phyloP scores from a whole-genome alignment of 768 basidiomycete species.

The Termitomyces sp. region DNA sequence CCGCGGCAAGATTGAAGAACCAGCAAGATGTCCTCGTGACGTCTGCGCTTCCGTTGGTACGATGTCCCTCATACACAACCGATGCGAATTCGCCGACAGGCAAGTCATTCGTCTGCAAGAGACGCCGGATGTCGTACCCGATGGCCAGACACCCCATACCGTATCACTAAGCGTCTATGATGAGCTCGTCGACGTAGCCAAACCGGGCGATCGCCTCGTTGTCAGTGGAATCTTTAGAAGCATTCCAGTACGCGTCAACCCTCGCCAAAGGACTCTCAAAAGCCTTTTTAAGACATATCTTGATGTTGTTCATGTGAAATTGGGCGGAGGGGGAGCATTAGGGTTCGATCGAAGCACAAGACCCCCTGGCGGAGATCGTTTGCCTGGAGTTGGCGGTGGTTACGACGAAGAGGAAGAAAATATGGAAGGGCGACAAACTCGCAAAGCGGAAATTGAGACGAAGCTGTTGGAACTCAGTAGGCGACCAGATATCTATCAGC shows the following conservation, averaged over 20 bases:
- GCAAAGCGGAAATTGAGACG: constrained; percentile 72
- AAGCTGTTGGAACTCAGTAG: constrained; percentile 69
- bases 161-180: constrained; percentile 98
- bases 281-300: constrained; percentile 97
- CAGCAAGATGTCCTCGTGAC: constrained; percentile 86
- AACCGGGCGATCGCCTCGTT: constrained; percentile 90
- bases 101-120: constrained; percentile 96
- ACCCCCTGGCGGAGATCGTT: constrained; percentile 58
- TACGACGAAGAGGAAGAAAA: constrained; percentile 61
- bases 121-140: constrained; percentile 95
- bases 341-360: constrained; percentile 80
- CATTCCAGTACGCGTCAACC: constrained; percentile 92
- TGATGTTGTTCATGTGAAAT: constrained; percentile 88
- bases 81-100: constrained; percentile 93
- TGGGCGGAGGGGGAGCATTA: constrained; percentile 67
- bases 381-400: constrained; percentile 68
- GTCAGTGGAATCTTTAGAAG: constrained; percentile 95
- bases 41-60: constrained; percentile 85
- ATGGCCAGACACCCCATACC: constrained; percentile 97
- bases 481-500: constrained; percentile 79
- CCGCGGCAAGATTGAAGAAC: constrained; percentile 96
- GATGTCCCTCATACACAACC: constrained; percentile 95
- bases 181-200: constrained; percentile 93
- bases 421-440: constrained; percentile 36
- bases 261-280: constrained; percentile 86